Conservation (phyloP, 305 asterid genomes). For the Coffea humblotiana region DNA sequence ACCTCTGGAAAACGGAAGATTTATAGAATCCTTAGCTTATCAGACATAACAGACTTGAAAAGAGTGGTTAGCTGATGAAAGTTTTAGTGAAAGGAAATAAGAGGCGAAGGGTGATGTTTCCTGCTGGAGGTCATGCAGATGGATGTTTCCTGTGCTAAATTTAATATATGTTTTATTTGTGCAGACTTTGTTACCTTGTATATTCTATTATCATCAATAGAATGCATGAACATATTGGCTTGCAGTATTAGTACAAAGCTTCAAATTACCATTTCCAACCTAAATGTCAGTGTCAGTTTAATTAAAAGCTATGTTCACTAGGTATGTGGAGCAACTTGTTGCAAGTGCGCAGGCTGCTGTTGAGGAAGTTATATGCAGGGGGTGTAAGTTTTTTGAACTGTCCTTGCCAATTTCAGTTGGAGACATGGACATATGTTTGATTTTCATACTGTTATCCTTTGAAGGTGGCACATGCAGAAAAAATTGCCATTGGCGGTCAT, state of each 20-base stretch:
- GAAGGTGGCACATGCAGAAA: conserved; percentile 94
- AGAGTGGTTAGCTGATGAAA: neutral
- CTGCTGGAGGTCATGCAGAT: neutral
- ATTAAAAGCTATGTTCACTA: conserved; percentile 33
- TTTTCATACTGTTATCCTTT: conserved; percentile 22
- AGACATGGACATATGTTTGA: conserved; percentile 11
- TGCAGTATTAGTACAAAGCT: neutral
- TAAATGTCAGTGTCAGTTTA: neutral
- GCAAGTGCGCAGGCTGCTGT: conserved; percentile 98
- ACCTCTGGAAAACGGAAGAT: neutral
- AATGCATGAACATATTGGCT: conserved; percentile 1
- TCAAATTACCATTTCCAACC: conserved; percentile 6
- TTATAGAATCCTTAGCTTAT: neutral
- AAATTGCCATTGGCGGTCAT: conserved; percentile 96
- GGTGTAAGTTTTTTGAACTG: conserved; percentile 63
- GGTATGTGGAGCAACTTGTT: conserved; percentile 95
- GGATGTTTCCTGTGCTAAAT: neutral
- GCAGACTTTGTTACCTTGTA: conserved; percentile 8
- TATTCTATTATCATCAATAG: neutral
- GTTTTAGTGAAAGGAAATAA: neutral
- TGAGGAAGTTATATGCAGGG: conserved; percentile 81
- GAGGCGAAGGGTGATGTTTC: no score
- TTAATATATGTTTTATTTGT: neutral
- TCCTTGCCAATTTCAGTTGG: neutral
- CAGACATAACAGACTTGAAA: neutral